A percentile compares a stretch with the other conserved stretches of the same genome.
These are phyloP conservation scores for Leptoxyphium fumago DNA, from an alignment of 2,329 filamentous ascomycete genomes.

Conservation along the genomic window DNA sequence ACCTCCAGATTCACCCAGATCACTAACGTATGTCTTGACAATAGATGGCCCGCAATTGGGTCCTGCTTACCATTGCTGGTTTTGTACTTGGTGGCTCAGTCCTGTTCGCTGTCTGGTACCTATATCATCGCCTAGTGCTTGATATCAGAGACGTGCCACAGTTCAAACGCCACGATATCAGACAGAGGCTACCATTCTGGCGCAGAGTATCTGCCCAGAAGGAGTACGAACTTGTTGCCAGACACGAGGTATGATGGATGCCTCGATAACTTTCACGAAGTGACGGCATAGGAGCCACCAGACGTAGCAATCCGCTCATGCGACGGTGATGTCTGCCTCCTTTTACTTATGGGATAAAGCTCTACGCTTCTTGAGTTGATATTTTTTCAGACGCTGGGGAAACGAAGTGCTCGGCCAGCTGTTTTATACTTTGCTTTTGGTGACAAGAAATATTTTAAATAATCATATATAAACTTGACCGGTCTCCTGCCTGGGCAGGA, in stretches of 20 bases:
- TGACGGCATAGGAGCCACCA: no score
- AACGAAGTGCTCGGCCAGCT: constrained; percentile 6
- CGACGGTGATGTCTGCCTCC: constrained; percentile 1
- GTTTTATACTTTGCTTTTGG: neutral
- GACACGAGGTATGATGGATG: constrained; percentile 13
- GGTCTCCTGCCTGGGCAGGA: no score
- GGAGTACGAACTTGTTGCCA: constrained; percentile 17
- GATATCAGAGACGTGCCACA: constrained; percentile 5
- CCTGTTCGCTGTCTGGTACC: constrained; percentile 35
- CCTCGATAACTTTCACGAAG: neutral
- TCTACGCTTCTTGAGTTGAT: constrained; percentile 5
- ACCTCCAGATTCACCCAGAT: neutral
- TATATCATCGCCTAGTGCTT: constrained; percentile 31
- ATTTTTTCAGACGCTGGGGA: neutral
- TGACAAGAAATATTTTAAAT: no score
- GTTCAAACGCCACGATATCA: constrained; percentile 12
- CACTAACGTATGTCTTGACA: neutral
- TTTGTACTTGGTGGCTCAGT: constrained; percentile 34
- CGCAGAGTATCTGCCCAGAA: constrained; percentile 11
- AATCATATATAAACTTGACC: no score
- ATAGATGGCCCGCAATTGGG: constrained; percentile 35
- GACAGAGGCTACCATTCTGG: constrained; percentile 16
- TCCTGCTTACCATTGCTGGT: constrained; percentile 38
- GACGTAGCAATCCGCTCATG: no score
- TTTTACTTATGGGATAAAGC: constrained; percentile 4